These are phyloP conservation scores for Torulaspora franciscae DNA, from an alignment of 805 yeast genomes.

Conservation along the genomic window DNA sequence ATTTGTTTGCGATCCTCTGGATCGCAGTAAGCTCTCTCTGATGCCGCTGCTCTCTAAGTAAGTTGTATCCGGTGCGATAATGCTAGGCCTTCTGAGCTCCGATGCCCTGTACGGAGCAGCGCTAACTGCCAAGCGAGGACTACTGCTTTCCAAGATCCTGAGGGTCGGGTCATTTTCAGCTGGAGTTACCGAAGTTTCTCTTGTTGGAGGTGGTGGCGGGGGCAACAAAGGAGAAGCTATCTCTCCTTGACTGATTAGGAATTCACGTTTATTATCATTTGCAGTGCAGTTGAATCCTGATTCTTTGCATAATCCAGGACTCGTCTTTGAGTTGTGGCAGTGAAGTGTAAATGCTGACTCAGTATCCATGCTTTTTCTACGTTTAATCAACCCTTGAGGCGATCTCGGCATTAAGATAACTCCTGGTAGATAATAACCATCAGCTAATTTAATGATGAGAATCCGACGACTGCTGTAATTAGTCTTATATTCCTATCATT, in stretches of 20 bases:
- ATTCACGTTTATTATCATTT: not conserved
- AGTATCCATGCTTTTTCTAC: conserved; percentile 2
- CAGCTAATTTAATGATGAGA: not conserved
- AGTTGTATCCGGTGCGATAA: conserved; percentile 1
- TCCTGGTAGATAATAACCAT: too few species aligned
- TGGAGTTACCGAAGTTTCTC: conserved; percentile 6
- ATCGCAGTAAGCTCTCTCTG: conserved; percentile 8
- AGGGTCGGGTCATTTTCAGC: not conserved
- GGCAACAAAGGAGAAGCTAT: conserved; percentile 3
- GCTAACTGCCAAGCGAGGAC: not conserved
- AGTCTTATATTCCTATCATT: not conserved
- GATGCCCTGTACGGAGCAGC: conserved; percentile 10
- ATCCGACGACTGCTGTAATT: not conserved
- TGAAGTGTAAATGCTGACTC: not conserved
- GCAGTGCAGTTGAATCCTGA: not conserved
- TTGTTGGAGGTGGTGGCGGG: conserved; percentile 11
- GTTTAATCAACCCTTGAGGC: not conserved
- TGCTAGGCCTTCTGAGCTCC: conserved; percentile 4
- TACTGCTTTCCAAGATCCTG: not conserved
- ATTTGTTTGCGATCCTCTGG: not conserved
- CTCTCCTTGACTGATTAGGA: not conserved
- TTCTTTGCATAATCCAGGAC: not conserved
- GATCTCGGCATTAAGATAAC: not conserved
- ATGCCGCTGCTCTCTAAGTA: conserved; percentile 10
- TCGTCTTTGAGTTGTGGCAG: not conserved